Evolutionary conservation across 2,329 filamentous ascomycete species (phyloP).

Genomic region (Simplicillium aogashimaense): DNA sequence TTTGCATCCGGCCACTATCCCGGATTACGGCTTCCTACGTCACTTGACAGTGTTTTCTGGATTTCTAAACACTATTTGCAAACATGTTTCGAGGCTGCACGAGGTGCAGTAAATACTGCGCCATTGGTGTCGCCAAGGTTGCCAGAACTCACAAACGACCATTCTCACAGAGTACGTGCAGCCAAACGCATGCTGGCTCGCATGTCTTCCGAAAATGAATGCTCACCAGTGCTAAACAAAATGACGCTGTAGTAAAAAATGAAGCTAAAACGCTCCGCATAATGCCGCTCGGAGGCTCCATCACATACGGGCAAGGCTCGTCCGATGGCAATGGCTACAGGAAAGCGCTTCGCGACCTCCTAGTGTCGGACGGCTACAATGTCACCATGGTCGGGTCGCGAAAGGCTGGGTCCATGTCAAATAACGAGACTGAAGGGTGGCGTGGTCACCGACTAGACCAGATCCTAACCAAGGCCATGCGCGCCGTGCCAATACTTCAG

Average conservation of each 20-base stretch:
- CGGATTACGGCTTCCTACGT: no score
- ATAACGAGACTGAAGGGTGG: constrained; percentile 27
- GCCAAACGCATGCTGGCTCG: no score
- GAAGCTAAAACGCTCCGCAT: constrained; percentile 8
- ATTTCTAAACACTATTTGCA: no score
- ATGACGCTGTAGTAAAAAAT: not conserved
- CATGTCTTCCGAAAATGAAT: no score
- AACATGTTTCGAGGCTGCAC: no score
- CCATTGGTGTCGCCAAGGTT: no score
- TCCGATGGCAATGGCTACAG: constrained; percentile 25
- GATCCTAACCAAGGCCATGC: constrained; percentile 18
- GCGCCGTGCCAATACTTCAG: constrained; percentile 14
- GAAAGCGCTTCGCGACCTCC: constrained; percentile 20
- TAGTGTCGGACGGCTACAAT: constrained; percentile 17
- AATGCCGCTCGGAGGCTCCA: constrained; percentile 28
- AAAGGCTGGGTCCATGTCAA: constrained; percentile 21
- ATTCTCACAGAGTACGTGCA: no score
- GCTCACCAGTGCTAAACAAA: no score
- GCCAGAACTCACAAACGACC: no score
- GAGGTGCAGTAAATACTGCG: no score
- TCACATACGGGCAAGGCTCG: constrained; percentile 23
- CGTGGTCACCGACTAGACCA: constrained; percentile 21
- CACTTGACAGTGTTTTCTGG: no score
- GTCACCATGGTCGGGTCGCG: constrained; percentile 27
- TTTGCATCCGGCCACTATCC: no score